A percentile compares a stretch with the other conserved stretches of the same genome.
phyloP scores from a whole-genome alignment of 106 monocot genomes.

The Agapanthus africanus region DNA sequence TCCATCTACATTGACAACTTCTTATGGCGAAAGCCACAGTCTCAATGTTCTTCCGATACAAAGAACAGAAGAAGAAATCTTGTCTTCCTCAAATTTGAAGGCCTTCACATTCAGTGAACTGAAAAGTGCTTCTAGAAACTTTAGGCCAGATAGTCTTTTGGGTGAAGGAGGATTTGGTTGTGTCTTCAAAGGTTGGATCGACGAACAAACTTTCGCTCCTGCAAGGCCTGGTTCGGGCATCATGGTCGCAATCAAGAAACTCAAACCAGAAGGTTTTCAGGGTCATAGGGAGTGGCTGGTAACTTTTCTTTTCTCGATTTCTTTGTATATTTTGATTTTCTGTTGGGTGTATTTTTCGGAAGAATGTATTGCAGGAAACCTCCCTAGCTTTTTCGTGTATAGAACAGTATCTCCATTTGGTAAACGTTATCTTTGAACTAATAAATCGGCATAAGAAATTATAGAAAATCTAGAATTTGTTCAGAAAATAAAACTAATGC shows the following conservation, averaged over 20 bases:
- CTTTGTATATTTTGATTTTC: slow-evolving; percentile 1
- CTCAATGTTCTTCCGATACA: slow-evolving; percentile 25
- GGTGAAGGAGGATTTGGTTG: slow-evolving; percentile 39
- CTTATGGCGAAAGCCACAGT: slow-evolving; percentile 27
- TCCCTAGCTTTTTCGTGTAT: too few species aligned
- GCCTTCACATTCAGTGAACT: slow-evolving; percentile 25
- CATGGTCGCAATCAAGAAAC: slow-evolving; percentile 30
- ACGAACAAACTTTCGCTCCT: slow-evolving; percentile 19
- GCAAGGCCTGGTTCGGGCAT: slow-evolving; percentile 27
- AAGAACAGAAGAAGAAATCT: slow-evolving; percentile 48
- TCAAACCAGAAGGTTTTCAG: slow-evolving; percentile 33
- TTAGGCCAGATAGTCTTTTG: slow-evolving; percentile 23
- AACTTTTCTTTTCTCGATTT: background rate
- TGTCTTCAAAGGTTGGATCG: slow-evolving; percentile 35
- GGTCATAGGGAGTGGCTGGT: slow-evolving; percentile 35
- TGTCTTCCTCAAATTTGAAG: slow-evolving; percentile 23
- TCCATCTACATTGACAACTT: slow-evolving; percentile 36
- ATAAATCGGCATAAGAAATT: too few species aligned
- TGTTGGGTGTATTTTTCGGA: too few species aligned
- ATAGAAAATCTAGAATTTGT: too few species aligned
- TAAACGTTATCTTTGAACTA: too few species aligned
- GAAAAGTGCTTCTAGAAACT: slow-evolving; percentile 27
- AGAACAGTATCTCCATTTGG: too few species aligned
- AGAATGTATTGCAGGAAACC: too few species aligned
- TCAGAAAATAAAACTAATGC: too few species aligned